Evolutionary conservation across 2,329 filamentous ascomycete species (phyloP), one percentile per base, ranked within the genome.

Genomic region (Lecanicillium sp.): DNA sequence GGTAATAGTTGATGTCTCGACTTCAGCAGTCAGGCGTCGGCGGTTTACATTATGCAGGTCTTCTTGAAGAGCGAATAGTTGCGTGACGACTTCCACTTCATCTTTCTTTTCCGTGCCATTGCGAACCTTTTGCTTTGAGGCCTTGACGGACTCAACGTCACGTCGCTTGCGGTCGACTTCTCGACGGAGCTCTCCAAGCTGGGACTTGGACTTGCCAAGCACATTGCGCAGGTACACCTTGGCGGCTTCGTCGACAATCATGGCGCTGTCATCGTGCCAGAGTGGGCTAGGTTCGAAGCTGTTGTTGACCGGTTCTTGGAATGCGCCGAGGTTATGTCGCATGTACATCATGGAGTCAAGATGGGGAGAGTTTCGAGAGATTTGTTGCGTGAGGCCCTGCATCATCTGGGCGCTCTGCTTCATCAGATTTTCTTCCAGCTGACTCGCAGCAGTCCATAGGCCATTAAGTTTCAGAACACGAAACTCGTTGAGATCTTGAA

Each of bases 301-400:
- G 66, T 93, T 87, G 67, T 96, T 86, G 1, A 78, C 60, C 1
- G 93, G 93, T 60, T 97, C 91, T 60, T 89, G 83, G 76, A 87
- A 95, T 44, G 78, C 71, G 20, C 80, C 79, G 57, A 87, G 82
- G 61, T 98, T 98, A 71, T 98, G 93, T 52, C 86, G 84, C 49
- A 95, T 83, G 66, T 96, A 98, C 93, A 98, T 98, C 77, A 95
- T 88, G 17, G 90, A 95, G 67, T 98, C 94, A 33, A 98, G 77
- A 38, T 86, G 78, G 9, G 93, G 93, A 52, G 86, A 78, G 62
- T 98, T 98, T 50, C 91, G 81, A 11, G 85, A 79, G 42, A 98
- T 93, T 62, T 97, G 91, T 49, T 80, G 76, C 5, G 82, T 73
- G 10, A 96, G 77, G 55, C 86, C 83, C 24, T 85, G 76, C 56